Evolutionary conservation across 441 rosid genomes (phyloP).

Genomic region (Mallotus repandus): DNA sequence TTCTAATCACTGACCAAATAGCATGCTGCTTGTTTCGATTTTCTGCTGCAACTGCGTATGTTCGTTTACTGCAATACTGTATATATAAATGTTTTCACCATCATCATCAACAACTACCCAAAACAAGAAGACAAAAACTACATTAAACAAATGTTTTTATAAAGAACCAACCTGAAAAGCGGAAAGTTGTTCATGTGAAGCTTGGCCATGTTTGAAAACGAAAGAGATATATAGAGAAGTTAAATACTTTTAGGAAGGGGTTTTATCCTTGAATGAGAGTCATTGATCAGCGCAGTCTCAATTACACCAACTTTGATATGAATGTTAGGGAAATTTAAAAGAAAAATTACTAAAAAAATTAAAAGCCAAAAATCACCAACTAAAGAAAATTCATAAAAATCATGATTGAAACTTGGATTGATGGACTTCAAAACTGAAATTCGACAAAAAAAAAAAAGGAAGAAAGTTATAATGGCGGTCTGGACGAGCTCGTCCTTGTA

Average conservation of each 20-base stretch:
- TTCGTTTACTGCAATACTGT: conserved; percentile 16
- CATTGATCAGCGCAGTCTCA: no score
- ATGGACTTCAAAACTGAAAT: no score
- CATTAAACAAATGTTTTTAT: no score
- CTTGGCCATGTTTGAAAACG: conserved; percentile 24
- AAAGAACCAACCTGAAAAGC: conserved; percentile 21
- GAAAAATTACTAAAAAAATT: no score
- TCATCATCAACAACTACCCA: not conserved
- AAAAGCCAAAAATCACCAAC: no score
- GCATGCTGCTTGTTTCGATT: conserved; percentile 15
- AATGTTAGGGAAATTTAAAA: no score
- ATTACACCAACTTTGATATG: no score
- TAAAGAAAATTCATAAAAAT: no score
- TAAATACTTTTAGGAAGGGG: no score
- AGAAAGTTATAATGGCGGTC: conserved; percentile 72
- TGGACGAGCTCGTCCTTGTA: not conserved
- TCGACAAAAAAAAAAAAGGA: no score
- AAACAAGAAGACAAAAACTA: not conserved
- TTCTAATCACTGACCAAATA: not conserved
- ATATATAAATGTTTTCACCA: not conserved
- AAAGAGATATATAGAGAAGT: not conserved
- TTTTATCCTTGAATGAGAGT: no score
- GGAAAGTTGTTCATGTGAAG: conserved; percentile 24
- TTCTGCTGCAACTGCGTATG: conserved; percentile 24
- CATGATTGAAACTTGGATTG: no score